Evolutionary conservation across 2,329 filamentous ascomycete genomes (phyloP).

Genomic region (Curvularia spicifera): DNA sequence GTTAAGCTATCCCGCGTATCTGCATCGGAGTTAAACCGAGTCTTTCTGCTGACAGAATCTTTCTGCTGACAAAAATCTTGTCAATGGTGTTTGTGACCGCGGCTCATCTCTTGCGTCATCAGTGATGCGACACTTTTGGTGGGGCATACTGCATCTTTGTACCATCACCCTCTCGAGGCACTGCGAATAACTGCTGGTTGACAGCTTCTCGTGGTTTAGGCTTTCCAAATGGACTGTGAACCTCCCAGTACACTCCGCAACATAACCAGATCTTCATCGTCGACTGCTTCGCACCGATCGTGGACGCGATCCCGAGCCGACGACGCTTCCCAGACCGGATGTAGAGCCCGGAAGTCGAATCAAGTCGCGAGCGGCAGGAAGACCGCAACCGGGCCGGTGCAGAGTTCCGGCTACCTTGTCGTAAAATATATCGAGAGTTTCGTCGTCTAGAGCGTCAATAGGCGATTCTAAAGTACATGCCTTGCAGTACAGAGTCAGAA

Average conservation of each 20-base stretch:
- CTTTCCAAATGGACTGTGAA: slow-evolving; percentile 25
- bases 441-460: background rate
- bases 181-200: slow-evolving; percentile 25
- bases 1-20: slow-evolving; percentile 19
- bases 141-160: slow-evolving; percentile 15
- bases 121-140: slow-evolving; percentile 16
- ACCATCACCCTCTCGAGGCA: slow-evolving; percentile 10
- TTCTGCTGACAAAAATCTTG: slow-evolving; percentile 19
- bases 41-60: slow-evolving; percentile 17
- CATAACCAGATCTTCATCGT: slow-evolving; percentile 31
- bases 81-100: slow-evolving; percentile 20
- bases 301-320: background rate
- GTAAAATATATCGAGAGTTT: background rate
- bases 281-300: background rate
- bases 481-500: background rate
- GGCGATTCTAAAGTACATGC: background rate
- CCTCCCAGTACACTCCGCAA: slow-evolving; percentile 27
- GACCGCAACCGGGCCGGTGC: background rate
- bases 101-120: slow-evolving; percentile 18
- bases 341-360: background rate
- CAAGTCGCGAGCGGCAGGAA: background rate
- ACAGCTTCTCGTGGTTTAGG: slow-evolving; percentile 17
- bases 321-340: background rate
- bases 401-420: background rate
- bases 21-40: slow-evolving; percentile 13